Evolutionary conservation across 345 rosid species (phyloP), one percentile per base, ranked within the genome.

Genomic region (Ricinus communis): DNA sequence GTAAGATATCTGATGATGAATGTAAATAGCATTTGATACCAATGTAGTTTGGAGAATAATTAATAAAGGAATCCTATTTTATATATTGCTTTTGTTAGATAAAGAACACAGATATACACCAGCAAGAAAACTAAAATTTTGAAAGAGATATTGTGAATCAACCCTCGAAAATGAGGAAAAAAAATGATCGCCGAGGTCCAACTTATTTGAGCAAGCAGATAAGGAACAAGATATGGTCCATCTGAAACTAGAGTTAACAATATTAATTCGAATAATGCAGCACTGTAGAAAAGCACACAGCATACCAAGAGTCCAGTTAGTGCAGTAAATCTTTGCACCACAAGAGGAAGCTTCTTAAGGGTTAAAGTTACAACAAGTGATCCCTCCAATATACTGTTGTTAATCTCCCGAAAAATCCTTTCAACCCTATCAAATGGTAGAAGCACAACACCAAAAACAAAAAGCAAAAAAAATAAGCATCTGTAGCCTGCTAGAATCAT

Each of bases 291-390:
- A 51, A 1, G 25, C 47, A 63, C 0, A 11, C 30, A 57, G 70
- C 47, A 62, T 90, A 92, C 97, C 97, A 95, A 85, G 52, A 95
- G 96, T 74, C 99, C 99, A 72, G 92, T 85, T 73, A 95, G 81
- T 15, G 98, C 99, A 70, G 93, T 90, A 77, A 92, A 89, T 85
- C 87, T 90, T 80, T 87, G 80, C 77, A 89, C 80, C 60, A 92
- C 98, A 65, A 89, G 69, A 59, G 84, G 89, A 81, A 95, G 93
- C 84, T 89, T 95, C 85, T 77, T 73, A 68, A 95, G 87, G 19
- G 62, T 27, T 72, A 95, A 80, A 33, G 97, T 92, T 71, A 92
- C 25, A 74, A 91, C 80, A 78, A 95, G 96, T 56, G 93, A 89
- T 27, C 76, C 82, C 78, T 78, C 86, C 59, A 22, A 50, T 74